These are phyloP conservation scores for Russula foetens DNA, from an alignment of 768 basidiomycete species.

Conservation along the genomic window DNA sequence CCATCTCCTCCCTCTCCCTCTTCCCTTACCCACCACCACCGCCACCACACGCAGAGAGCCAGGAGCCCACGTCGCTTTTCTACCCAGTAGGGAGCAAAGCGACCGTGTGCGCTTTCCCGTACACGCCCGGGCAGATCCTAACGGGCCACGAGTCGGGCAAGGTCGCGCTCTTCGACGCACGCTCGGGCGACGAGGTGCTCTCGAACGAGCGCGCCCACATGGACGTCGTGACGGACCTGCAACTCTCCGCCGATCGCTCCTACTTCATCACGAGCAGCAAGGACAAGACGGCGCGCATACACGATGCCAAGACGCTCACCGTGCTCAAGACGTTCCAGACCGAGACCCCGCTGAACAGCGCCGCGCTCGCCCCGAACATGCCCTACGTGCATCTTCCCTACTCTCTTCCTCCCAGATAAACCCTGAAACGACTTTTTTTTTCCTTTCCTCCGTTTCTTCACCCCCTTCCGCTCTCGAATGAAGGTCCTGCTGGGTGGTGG, in stretches of 20 bases:
- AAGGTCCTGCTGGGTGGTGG: constrained; percentile 92
- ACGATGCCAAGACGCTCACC: constrained; percentile 80
- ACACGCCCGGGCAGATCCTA: constrained; percentile 67
- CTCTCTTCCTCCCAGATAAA: background rate
- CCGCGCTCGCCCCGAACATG: constrained; percentile 71
- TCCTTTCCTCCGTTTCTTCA: too few species aligned
- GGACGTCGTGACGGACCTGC: constrained; percentile 86
- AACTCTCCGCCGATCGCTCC: constrained; percentile 80
- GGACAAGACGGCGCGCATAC: constrained; percentile 93
- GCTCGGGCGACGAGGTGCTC: constrained; percentile 73
- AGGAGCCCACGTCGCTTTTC: constrained; percentile 71
- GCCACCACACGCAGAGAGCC: constrained; percentile 44
- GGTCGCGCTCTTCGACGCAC: constrained; percentile 83
- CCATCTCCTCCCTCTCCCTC: background rate
- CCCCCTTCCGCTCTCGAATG: background rate
- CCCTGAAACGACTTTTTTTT: too few species aligned
- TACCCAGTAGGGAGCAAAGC: constrained; percentile 90
- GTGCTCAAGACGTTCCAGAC: constrained; percentile 91
- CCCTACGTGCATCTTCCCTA: constrained; percentile 65
- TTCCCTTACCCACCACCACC: background rate
- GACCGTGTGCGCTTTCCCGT: constrained; percentile 91
- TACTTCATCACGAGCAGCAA: constrained; percentile 97
- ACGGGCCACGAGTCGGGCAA: constrained; percentile 98
- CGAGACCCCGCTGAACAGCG: constrained; percentile 93
- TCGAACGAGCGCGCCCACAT: constrained; percentile 85